A percentile compares a stretch with the other conserved stretches of the same genome.
phyloP scores from a whole-genome alignment of 148 eudicot species.

The Salicornia ramosissima region DNA sequence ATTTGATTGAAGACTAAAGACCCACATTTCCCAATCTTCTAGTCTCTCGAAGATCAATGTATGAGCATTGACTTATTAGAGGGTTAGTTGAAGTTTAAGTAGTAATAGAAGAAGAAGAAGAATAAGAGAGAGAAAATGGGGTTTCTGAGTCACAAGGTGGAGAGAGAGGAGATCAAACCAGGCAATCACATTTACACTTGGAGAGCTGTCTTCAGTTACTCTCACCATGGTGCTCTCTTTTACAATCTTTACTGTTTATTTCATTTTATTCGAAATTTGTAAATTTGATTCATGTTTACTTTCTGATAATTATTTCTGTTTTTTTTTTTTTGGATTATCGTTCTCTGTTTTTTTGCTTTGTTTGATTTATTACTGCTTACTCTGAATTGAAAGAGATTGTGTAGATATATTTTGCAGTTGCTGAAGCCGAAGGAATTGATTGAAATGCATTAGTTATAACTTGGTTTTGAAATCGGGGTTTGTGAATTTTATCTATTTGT shows the following conservation, averaged over 20 bases:
- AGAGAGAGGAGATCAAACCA: slow-evolving; percentile 62
- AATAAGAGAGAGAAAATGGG: slow-evolving; percentile 43
- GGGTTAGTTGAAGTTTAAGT: too few relatives aligned
- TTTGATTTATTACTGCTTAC: background rate
- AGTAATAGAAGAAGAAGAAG: background rate
- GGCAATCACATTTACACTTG: slow-evolving; percentile 97
- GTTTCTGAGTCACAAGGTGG: slow-evolving; percentile 64
- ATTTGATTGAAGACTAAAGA: background rate
- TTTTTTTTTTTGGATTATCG: background rate
- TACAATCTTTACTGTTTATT: background rate
- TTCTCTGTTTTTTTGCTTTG: background rate
- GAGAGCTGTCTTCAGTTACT: slow-evolving; percentile 89
- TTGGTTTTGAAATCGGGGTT: slow-evolving; percentile 11
- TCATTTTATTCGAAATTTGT: background rate
- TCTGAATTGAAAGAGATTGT: background rate
- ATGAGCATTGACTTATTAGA: slow-evolving; percentile 10
- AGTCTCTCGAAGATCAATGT: background rate
- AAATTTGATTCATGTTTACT: background rate
- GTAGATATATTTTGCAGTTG: background rate
- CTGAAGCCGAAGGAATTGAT: background rate
- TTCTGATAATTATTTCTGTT: background rate
- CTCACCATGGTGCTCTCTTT: slow-evolving; percentile 70
- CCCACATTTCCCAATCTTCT: background rate
- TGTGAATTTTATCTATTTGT: background rate
- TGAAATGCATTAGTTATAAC: background rate